phyloP scores from a whole-genome alignment of 441 rosid species.

The Adansonia grandidieri region DNA sequence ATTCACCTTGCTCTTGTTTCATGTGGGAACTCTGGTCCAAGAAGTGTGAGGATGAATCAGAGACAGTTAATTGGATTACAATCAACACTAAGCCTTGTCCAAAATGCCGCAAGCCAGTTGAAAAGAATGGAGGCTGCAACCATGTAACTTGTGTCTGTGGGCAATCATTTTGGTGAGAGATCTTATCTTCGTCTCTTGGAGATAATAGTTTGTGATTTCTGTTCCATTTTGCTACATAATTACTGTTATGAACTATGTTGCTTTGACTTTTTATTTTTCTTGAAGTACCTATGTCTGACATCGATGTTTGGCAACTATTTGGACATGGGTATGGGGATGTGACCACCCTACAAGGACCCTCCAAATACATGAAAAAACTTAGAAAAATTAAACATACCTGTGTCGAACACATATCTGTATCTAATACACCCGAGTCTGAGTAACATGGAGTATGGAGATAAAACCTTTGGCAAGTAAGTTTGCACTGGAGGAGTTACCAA shows the following conservation, averaged over 20 bases:
- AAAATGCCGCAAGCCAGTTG: constrained; percentile 61
- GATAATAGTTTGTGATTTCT: background rate
- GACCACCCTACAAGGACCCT: no score
- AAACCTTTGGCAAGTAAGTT: background rate
- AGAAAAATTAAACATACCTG: no score
- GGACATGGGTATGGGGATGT: no score
- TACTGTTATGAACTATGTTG: background rate
- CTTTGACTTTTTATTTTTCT: no score
- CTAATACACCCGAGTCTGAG: no score
- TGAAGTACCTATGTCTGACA: no score
- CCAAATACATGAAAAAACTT: no score
- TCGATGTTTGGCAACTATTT: no score
- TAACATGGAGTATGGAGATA: background rate
- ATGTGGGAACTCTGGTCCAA: constrained; percentile 88
- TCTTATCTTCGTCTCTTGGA: constrained; percentile 21
- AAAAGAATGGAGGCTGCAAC: constrained; percentile 86
- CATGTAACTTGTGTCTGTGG: constrained; percentile 69
- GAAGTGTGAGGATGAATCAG: constrained; percentile 69
- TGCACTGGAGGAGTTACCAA: background rate
- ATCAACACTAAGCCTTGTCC: constrained; percentile 74
- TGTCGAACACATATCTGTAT: no score
- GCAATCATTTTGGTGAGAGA: constrained; percentile 66
- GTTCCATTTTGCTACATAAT: background rate
- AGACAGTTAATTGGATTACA: constrained; percentile 65
- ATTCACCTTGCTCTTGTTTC: constrained; percentile 85